These are phyloP conservation scores for Pachyrhizus erosus DNA, from an alignment of 306 rosid species.

Conservation along the genomic window DNA sequence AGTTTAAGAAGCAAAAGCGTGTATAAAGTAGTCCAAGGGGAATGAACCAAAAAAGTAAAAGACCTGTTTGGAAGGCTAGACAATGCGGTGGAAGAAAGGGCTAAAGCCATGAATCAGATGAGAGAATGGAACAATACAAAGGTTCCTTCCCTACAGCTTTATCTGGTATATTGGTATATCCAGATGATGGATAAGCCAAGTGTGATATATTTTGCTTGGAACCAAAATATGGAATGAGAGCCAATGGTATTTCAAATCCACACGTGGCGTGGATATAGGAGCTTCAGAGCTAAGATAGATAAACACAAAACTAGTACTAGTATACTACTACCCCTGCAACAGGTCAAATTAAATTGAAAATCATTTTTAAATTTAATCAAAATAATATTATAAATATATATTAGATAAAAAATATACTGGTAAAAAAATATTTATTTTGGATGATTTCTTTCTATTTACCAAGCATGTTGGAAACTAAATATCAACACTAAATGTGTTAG, in stretches of 20 bases:
- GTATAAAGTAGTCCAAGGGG: background rate
- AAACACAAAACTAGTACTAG: background rate
- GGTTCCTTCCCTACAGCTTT: no score
- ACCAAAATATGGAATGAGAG: background rate
- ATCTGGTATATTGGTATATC: slow-evolving; percentile 28
- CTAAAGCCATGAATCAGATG: slow-evolving; percentile 65
- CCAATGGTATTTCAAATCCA: slow-evolving; percentile 30
- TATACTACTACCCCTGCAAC: no score
- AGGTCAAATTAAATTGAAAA: no score
- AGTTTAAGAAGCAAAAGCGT: slow-evolving; percentile 3
- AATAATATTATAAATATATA: no score
- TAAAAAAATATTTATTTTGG: no score
- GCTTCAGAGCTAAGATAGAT: background rate
- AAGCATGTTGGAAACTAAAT: no score
- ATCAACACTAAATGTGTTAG: no score
- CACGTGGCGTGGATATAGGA: slow-evolving; percentile 17
- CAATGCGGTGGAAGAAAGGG: slow-evolving; percentile 68
- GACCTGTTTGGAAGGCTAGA: slow-evolving; percentile 69
- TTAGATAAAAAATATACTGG: no score
- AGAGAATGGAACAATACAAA: slow-evolving; percentile 22
- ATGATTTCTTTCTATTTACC: no score
- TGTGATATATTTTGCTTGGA: slow-evolving; percentile 29
- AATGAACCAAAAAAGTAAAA: background rate
- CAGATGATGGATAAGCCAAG: slow-evolving; percentile 17
- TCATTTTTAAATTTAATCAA: no score